phyloP scores from a whole-genome alignment of 352 stramenopile genomes.

The Bremia lactucae region DNA sequence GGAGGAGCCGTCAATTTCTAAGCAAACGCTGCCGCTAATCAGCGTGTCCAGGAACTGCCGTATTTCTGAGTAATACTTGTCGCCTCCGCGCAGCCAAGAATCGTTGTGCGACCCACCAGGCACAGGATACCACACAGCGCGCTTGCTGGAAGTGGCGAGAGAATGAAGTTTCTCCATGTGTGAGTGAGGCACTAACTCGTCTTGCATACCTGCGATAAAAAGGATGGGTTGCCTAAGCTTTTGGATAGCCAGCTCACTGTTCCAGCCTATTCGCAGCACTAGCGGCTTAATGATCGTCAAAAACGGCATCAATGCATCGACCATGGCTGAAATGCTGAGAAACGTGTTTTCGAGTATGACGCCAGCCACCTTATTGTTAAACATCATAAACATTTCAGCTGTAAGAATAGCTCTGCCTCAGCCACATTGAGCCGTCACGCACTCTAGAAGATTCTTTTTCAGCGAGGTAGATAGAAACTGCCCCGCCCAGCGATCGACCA shows the following conservation, averaged over 20 bases:
- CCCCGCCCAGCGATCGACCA: constrained; percentile 86
- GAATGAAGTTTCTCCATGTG: constrained; percentile 80
- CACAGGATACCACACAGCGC: constrained; percentile 61
- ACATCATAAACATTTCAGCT: neutral
- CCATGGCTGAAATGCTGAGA: constrained; percentile 87
- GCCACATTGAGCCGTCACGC: too few species aligned
- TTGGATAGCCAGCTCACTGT: constrained; percentile 57
- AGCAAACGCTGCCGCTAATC: constrained; percentile 10
- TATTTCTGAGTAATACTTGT: constrained; percentile 76
- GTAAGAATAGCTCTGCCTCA: too few species aligned
- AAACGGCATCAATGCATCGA: constrained; percentile 89
- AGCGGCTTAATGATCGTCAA: constrained; percentile 84
- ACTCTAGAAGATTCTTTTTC: constrained; percentile 60
- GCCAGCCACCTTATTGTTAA: constrained; percentile 53
- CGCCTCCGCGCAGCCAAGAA: constrained; percentile 85
- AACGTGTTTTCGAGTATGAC: constrained; percentile 94
- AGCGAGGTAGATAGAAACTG: constrained; percentile 87
- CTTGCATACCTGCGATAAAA: constrained; percentile 83
- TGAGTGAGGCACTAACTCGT: constrained; percentile 87
- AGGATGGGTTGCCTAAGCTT: constrained; percentile 77
- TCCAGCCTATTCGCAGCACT: constrained; percentile 87
- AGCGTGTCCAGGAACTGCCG: constrained; percentile 53
- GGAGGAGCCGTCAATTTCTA: constrained; percentile 5
- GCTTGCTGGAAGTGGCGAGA: constrained; percentile 45
- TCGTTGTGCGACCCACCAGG: constrained; percentile 92